Evolutionary conservation across 805 yeast genomes (phyloP), one percentile per base, ranked within the genome.

Genomic region (Saccharomycopsis vini): DNA sequence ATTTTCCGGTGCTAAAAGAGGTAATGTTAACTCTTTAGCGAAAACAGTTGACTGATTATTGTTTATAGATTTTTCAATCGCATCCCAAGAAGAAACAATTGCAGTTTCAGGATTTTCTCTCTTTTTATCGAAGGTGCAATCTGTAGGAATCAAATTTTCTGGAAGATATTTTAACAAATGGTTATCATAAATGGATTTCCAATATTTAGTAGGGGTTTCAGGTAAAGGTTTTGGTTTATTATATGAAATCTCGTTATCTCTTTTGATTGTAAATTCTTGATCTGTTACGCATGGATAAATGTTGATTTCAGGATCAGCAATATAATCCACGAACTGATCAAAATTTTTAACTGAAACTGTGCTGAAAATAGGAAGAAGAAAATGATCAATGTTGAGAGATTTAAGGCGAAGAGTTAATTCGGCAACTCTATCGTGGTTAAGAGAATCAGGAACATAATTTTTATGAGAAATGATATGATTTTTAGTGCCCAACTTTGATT

Each of bases 391-490:
- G 52, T 75, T 70, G 5, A 81, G 50, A 3, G 75, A 61, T 52
- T 76, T 79, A 57, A 84, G 66, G 54, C 78, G 79, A 47, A 83
- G 56, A 2, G 73, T 62, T 16, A 71, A 64, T 1, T 64, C 52
- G 0, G 82, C 77, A 3, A 83, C 69, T 0, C 79, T 71, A 24
- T 65, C 69, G 58, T 77, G 79, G 4, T 75, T 69, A 13, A 87
- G 58, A 0, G 74, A 65, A 56, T 89, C 73, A 16, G 85, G 76
- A 10, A 80, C 67, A 40, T 82, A 66, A 13, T 63, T 59, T 3
- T 79, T 69, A 60, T 90, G 97, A n/a, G 92, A 79, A 4, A 90
- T 67, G 40, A 78, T 66, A 59, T 87, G 95, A 40, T 66, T 5
- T 10, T 36, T 34, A 31, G 58, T 50, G 0, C 78, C 81, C 52